phyloP scores from a whole-genome alignment of 345 rosid species.

The Salix purpurea region DNA sequence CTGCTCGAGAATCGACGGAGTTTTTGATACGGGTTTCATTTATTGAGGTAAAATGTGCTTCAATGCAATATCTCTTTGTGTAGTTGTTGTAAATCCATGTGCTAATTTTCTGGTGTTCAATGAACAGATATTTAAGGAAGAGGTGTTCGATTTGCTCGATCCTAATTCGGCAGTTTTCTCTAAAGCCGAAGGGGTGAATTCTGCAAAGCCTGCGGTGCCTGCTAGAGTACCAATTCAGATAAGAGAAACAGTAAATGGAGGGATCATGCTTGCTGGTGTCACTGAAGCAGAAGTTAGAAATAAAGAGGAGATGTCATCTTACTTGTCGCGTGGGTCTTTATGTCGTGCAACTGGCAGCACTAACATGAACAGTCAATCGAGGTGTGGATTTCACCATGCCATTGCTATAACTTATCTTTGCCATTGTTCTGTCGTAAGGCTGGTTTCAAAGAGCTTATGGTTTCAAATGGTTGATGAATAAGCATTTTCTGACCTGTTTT shows the following conservation, averaged over 20 bases:
- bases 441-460: background rate
- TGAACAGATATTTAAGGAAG: slow-evolving; percentile 87
- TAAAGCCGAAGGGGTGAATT: slow-evolving; percentile 44
- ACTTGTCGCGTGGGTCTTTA: slow-evolving; percentile 69
- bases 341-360: slow-evolving; percentile 95
- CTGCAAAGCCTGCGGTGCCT: slow-evolving; percentile 42
- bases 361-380: slow-evolving; percentile 95
- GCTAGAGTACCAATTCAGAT: slow-evolving; percentile 80
- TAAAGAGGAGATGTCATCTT: slow-evolving; percentile 85
- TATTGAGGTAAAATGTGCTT: slow-evolving; percentile 58
- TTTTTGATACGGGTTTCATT: slow-evolving; percentile 82
- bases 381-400: slow-evolving; percentile 32
- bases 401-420: background rate
- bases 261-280: slow-evolving; percentile 93
- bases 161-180: slow-evolving; percentile 35
- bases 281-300: slow-evolving; percentile 82
- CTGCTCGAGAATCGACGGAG: slow-evolving; percentile 44
- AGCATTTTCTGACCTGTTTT: background rate
- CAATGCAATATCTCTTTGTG: background rate
- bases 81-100: background rate
- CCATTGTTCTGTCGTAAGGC: background rate
- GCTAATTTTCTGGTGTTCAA: slow-evolving; percentile 2
- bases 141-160: slow-evolving; percentile 88
- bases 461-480: background rate
- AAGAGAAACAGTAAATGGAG: slow-evolving; percentile 84